Conservation (phyloP, 1,139 yeast species). For the Pichia sp. region DNA sequence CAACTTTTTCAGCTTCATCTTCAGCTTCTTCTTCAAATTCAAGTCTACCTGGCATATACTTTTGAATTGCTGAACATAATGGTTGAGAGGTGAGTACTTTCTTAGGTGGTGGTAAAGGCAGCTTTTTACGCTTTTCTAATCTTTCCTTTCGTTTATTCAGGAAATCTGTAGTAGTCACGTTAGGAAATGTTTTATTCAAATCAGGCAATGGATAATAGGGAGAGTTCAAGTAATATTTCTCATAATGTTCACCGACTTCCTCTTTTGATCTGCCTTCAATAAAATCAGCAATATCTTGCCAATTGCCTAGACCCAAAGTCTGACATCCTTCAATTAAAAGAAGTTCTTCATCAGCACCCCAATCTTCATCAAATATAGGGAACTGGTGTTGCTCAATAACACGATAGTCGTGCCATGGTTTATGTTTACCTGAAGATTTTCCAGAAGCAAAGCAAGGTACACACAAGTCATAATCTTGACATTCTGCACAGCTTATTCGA, state of each 20-base stretch:
- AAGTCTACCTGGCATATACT: slow-evolving; percentile 96
- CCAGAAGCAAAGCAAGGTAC: slow-evolving; percentile 95
- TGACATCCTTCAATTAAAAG: slow-evolving; percentile 84
- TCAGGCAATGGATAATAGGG: slow-evolving; percentile 76
- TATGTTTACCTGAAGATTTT: slow-evolving; percentile 69
- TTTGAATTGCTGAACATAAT: slow-evolving; percentile 92
- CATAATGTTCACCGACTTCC: slow-evolving; percentile 82
- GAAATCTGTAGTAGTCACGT: slow-evolving; percentile 62
- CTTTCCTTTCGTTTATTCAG: slow-evolving; percentile 61
- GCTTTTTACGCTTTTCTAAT: slow-evolving; percentile 59
- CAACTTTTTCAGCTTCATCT: slow-evolving; percentile 90
- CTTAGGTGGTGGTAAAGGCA: slow-evolving; percentile 66
- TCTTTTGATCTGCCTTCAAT: slow-evolving; percentile 89
- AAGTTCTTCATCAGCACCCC: slow-evolving; percentile 99
- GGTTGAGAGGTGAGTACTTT: slow-evolving; percentile 93
- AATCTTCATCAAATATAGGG: slow-evolving; percentile 80
- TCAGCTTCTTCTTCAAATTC: slow-evolving; percentile 96
- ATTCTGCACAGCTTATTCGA: slow-evolving; percentile 83
- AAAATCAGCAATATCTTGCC: slow-evolving; percentile 96
- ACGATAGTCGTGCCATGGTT: slow-evolving; percentile 90
- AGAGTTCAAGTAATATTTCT: slow-evolving; percentile 59
- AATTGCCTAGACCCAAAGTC: slow-evolving; percentile 85
- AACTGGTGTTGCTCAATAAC: slow-evolving; percentile 92
- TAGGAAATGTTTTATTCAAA: slow-evolving; percentile 58
- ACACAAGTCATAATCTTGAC: slow-evolving; percentile 90